These are phyloP conservation scores for Comarum palustre DNA, from an alignment of 306 rosid genomes.

Conservation along the genomic window DNA sequence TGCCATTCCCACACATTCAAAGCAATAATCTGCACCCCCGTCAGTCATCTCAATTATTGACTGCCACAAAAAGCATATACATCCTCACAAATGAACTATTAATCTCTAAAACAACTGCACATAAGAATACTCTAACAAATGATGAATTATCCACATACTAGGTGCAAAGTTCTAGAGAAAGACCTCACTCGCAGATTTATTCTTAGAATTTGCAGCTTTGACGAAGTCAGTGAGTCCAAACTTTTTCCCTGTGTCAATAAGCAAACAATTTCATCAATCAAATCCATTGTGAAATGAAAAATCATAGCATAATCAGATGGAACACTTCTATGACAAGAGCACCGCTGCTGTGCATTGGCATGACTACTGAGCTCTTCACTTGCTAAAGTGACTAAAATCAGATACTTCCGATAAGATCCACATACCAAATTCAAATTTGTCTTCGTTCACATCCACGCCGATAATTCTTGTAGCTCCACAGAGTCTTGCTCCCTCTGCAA, in stretches of 20 bases:
- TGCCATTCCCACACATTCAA: constrained; percentile 76
- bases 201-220: constrained; percentile 35
- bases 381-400: background rate
- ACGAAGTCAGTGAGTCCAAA: constrained; percentile 75
- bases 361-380: background rate
- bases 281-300: background rate
- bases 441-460: constrained; percentile 72
- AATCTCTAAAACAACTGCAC: background rate
- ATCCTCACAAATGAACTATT: background rate
- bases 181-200: constrained; percentile 74
- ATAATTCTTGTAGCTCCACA: constrained; percentile 78
- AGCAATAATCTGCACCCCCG: constrained; percentile 85
- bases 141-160: background rate
- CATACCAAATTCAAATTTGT: constrained; percentile 65
- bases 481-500: constrained; percentile 87
- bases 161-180: background rate
- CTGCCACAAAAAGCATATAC: constrained; percentile 28
- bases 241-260: constrained; percentile 49
- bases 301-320: background rate
- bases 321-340: background rate
- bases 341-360: background rate
- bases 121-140: background rate
- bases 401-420: background rate
- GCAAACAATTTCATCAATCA: background rate
- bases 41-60: constrained; percentile 55